Conservation (phyloP, 129 eudicot genomes). For the Helichrysum umbraculigerum region DNA sequence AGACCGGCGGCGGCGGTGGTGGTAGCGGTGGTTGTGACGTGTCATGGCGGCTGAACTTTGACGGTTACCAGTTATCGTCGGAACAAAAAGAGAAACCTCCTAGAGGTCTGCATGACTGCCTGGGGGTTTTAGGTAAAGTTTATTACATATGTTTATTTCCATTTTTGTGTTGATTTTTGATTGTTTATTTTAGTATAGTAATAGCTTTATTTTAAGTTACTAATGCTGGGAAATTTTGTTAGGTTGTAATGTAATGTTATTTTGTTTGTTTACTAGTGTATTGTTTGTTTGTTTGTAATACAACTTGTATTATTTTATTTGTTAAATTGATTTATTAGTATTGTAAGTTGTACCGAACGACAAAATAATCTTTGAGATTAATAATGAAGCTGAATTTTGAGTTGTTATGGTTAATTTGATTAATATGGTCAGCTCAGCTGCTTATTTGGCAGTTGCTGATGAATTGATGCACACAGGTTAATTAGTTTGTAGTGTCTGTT, state of each 20-base stretch:
- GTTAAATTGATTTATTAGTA: slow-evolving; percentile 8
- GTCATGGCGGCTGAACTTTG: slow-evolving; percentile 81
- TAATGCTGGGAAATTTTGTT: neutral
- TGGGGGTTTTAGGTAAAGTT: slow-evolving; percentile 65
- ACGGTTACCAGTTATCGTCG: slow-evolving; percentile 52
- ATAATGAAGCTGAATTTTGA: neutral
- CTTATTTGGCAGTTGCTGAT: neutral
- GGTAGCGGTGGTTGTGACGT: slow-evolving; percentile 28
- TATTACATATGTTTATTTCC: neutral
- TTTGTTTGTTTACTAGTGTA: slow-evolving; percentile 19
- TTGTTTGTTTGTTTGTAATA: neutral
- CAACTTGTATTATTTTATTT: neutral
- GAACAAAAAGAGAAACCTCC: slow-evolving; percentile 66
- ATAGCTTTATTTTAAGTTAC: no score
- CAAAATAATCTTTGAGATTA: neutral
- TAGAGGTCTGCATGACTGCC: slow-evolving; percentile 66
- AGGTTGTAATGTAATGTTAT: neutral
- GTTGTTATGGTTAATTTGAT: neutral
- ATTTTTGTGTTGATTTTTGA: slow-evolving; percentile 14
- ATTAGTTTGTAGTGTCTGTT: neutral
- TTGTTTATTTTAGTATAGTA: neutral
- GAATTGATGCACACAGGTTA: neutral
- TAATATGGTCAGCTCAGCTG: neutral
- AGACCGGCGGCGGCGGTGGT: slow-evolving; percentile 25
- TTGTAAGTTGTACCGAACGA: neutral